Evolutionary conservation across 495 filamentous ascomycete species (phyloP).

Genomic region (Lichina pygmaea): DNA sequence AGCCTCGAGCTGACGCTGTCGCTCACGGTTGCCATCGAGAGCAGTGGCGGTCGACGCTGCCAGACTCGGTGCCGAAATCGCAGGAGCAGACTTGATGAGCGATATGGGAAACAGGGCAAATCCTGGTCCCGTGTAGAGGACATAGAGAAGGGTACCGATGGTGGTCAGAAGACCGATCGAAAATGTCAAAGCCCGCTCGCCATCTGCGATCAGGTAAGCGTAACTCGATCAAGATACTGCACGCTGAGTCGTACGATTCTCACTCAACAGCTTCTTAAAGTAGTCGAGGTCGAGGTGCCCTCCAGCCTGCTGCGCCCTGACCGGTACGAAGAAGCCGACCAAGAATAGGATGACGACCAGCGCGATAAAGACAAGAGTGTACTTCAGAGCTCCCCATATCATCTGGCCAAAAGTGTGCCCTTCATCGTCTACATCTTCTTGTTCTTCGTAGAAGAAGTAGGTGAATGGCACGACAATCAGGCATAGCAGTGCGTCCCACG

Average conservation of each 20-base stretch:
- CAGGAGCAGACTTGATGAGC: conserved; percentile 71
- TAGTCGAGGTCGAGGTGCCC: conserved; percentile 56
- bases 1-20: conserved; percentile 64
- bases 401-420: conserved; percentile 40
- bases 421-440: conserved; percentile 54
- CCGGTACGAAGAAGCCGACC: conserved; percentile 77
- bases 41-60: conserved; percentile 49
- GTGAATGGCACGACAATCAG: conserved; percentile 78
- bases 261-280: conserved; percentile 57
- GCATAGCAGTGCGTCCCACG: conserved; percentile 73
- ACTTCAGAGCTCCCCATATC: conserved; percentile 67
- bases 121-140: conserved; percentile 68
- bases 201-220: conserved; percentile 21
- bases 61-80: conserved; percentile 48
- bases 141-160: conserved; percentile 59
- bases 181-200: conserved; percentile 80
- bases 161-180: conserved; percentile 61
- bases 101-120: conserved; percentile 71
- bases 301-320: conserved; percentile 31
- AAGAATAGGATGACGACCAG: conserved; percentile 65
- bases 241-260: conserved; percentile 35
- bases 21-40: conserved; percentile 66
- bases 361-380: conserved; percentile 60
- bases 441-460: conserved; percentile 97
- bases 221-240: background rate